Conservation (phyloP, 2,329 filamentous ascomycete species). For the Aspergillus arachidicola region DNA sequence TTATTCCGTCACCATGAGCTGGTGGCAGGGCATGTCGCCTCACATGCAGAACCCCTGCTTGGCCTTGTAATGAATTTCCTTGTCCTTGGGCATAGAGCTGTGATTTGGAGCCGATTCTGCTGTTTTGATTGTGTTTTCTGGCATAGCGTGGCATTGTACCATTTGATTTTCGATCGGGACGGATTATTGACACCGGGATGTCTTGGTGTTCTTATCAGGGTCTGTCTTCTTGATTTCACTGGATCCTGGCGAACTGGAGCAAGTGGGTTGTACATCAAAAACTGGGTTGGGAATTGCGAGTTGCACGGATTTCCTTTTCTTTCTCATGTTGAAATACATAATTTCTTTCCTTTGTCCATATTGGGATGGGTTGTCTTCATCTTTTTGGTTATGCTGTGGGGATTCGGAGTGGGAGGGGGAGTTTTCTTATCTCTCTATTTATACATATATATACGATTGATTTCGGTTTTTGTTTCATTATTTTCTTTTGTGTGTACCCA, state of each 20-base stretch:
- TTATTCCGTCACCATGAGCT: conserved; percentile 27
- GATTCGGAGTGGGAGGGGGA: conserved; percentile 11
- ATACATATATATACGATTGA: conserved; percentile 20
- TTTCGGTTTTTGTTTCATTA: conserved; percentile 15
- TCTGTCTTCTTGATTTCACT: conserved; percentile 8
- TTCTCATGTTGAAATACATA: neutral
- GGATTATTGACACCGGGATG: neutral
- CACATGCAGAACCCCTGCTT: neutral
- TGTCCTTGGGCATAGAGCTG: conserved; percentile 16
- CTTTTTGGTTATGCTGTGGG: conserved; percentile 11
- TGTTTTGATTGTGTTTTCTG: conserved; percentile 21
- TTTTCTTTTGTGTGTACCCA: conserved; percentile 9
- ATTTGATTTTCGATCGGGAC: conserved; percentile 17
- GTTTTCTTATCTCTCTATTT: conserved; percentile 7
- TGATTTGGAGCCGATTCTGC: conserved; percentile 13
- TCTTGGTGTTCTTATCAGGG: neutral
- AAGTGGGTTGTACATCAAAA: conserved; percentile 13
- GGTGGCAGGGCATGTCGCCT: neutral
- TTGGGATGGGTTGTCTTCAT: conserved; percentile 2
- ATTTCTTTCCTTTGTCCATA: neutral
- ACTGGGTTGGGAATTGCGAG: conserved; percentile 4
- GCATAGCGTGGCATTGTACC: conserved; percentile 36
- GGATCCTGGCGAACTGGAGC: conserved; percentile 15
- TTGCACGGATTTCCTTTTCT: conserved; percentile 11
- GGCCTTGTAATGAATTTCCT: conserved; percentile 16